Base-by-base conservation (phyloP, 495 filamentous ascomycete genomes). In the Immersiella caudata region DNA sequence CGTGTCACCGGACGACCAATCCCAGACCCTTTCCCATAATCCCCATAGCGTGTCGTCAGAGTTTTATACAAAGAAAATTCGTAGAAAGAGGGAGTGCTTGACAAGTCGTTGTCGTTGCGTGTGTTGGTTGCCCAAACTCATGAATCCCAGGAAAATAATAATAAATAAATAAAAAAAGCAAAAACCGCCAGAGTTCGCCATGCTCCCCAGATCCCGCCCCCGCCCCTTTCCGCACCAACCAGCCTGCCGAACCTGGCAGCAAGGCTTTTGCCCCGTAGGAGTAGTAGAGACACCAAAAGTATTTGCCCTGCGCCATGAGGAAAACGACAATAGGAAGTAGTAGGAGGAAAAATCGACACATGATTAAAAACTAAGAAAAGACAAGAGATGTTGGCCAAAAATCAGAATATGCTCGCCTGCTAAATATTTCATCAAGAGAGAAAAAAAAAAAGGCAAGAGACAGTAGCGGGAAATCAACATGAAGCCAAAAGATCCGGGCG, bases 381-480 rank as follows among this genome's bases (percentile, higher is more conserved):
- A 27, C 35, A 40, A 68, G 29, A 65, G 62, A 51, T 54, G 18
- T 68, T 25, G 62, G 65, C 65, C 16, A 46, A 68, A 71, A 68
- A 62, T 55, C 64, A 65, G 67, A 69, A 60, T 36, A 59, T 68
- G 74, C 74, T 73, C 71, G 76, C 74, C 73, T 73, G 73, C 74
- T 73, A 71, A 70, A 50, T 64, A 60, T 50, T 65, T 60, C 60
- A 67, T 63, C 54, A 56, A 64, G 29, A n/a, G n/a, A 21, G 27
- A 12, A 56, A 71, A 27, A 66, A 22, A 51, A 68, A 72, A 54
- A 46, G 14, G 11, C 40, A 46, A 46, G 40, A 62, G 35, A 65
- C 59, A 67, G 26, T 58, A 67, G 40, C 70, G 57, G 54, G 62
- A 36, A 72, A 70, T 70, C 67, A 49, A 21, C 35, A 66, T 57